phyloP scores from a whole-genome alignment of 495 filamentous ascomycete genomes.

The Aspergillus steynii region DNA sequence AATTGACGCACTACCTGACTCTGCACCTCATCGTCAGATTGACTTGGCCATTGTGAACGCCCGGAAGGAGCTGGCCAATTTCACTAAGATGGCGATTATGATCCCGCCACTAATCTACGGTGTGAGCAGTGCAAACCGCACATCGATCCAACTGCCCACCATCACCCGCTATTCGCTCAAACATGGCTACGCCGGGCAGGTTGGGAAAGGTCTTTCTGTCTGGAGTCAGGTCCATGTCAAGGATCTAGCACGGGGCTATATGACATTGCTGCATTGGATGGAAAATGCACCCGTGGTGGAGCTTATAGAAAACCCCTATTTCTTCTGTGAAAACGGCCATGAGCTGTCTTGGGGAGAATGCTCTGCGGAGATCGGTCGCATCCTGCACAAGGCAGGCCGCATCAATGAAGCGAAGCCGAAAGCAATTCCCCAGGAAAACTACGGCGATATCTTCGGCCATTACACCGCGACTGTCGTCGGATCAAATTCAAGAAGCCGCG shows the following conservation, averaged over 20 bases:
- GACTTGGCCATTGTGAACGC: slow-evolving; percentile 40
- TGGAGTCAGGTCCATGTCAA: slow-evolving; percentile 31
- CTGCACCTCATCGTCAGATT: slow-evolving; percentile 39
- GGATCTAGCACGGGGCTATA: slow-evolving; percentile 30
- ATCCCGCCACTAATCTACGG: slow-evolving; percentile 39
- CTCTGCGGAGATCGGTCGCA: slow-evolving; percentile 26
- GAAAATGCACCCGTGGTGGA: slow-evolving; percentile 19
- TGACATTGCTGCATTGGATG: slow-evolving; percentile 33
- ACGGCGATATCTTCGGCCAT: slow-evolving; percentile 31
- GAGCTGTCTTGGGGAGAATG: slow-evolving; percentile 31
- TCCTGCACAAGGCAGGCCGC: slow-evolving; percentile 21
- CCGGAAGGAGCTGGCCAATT: slow-evolving; percentile 26
- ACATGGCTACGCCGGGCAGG: slow-evolving; percentile 30
- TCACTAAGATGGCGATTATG: slow-evolving; percentile 39
- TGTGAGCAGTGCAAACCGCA: slow-evolving; percentile 25
- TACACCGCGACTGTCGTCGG: slow-evolving; percentile 26
- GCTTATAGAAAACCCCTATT: slow-evolving; percentile 32
- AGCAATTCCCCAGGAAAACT: slow-evolving; percentile 26
- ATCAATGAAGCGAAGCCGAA: slow-evolving; percentile 24
- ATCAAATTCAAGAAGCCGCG: slow-evolving; percentile 29
- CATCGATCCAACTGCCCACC: slow-evolving; percentile 34
- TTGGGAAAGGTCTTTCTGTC: slow-evolving; percentile 30
- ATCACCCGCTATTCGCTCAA: slow-evolving; percentile 35
- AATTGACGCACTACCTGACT: slow-evolving; percentile 35
- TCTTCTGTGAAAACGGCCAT: slow-evolving; percentile 39